Evolutionary conservation across 352 stramenopile genomes (phyloP), one percentile per base, ranked within the genome.

Genomic region (Globisporangium mamillatum): DNA sequence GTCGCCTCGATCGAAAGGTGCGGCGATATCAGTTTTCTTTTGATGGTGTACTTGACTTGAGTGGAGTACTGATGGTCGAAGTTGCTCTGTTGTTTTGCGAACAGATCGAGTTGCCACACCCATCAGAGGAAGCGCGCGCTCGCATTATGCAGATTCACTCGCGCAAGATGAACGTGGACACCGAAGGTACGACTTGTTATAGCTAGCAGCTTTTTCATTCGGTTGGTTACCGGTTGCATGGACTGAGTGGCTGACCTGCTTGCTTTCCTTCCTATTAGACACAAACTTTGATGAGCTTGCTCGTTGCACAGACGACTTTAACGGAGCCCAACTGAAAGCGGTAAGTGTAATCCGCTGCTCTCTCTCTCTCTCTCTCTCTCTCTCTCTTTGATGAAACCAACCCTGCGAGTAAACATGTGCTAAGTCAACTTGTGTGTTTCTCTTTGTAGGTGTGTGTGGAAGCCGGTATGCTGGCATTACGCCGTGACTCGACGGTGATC

Each of bases 271-370:
- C 8, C 25, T 8, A 6, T 24, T 55, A 91, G 85, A 93, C 65
- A 97, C 99, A 34, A 99, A 99, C 71, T 99, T 99, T 75, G 97
- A 99, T 67, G 97, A 99, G 76, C 80, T 99, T 34, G 95, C 97
- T 38, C 86, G 98, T 46, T 98, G 83, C 71, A 99, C 96, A 76
- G 98, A 99, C 73, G 98, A 99, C 79, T 99, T 99, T 67, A 99
- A 99, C 81, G 98, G 97, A 34, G 98, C 98, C 27, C 96, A 99
- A 76, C 75, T 99, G 24, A 99, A 99, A 80, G 98, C 98, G 52
- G 96, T 91, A 78, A 24, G 81, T 73, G 5, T 41, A 10, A 7
- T 63, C 4, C 8, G 29, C 29, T 32, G 29, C 34, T 44, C 59
- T 46, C 69, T 41, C 36, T 38, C 36, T 44, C 4, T 14, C 32